Conservation (phyloP, 2,329 filamentous ascomycete species). For the Beauveria medogensis region DNA sequence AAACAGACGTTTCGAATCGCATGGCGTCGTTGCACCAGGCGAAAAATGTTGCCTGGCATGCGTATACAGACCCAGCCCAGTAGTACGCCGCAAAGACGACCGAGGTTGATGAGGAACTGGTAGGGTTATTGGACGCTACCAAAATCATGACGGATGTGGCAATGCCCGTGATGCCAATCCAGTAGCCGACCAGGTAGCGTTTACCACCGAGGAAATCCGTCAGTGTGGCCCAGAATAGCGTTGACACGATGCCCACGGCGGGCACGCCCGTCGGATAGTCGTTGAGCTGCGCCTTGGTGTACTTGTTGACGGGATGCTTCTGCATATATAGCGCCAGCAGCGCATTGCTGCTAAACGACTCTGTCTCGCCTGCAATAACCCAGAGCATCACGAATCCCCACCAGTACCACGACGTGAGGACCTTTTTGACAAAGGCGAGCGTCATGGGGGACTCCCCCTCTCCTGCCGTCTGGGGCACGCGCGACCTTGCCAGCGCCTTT, state of each 20-base stretch:
- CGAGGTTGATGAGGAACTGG: slow-evolving; percentile 33
- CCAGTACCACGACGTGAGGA: slow-evolving; percentile 54
- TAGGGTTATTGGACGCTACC: slow-evolving; percentile 35
- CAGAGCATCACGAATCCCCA: slow-evolving; percentile 60
- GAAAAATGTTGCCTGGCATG: slow-evolving; percentile 67
- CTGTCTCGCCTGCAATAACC: slow-evolving; percentile 63
- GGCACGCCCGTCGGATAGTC: slow-evolving; percentile 50
- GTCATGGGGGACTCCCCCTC: slow-evolving; percentile 37
- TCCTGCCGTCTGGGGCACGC: slow-evolving; percentile 27
- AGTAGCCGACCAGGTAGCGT: slow-evolving; percentile 58
- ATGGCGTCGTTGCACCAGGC: slow-evolving; percentile 69
- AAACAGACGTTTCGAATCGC: slow-evolving; percentile 53
- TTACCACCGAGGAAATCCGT: slow-evolving; percentile 58
- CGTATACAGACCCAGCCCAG: slow-evolving; percentile 62
- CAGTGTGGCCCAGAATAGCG: slow-evolving; percentile 60
- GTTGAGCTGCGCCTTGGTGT: slow-evolving; percentile 42
- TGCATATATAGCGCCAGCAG: slow-evolving; percentile 46
- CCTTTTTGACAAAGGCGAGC: slow-evolving; percentile 42
- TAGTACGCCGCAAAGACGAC: slow-evolving; percentile 60
- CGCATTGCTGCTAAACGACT: slow-evolving; percentile 60
- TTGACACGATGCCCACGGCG: slow-evolving; percentile 49
- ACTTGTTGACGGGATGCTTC: slow-evolving; percentile 34
- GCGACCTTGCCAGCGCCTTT: slow-evolving; percentile 32
- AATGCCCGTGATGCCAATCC: slow-evolving; percentile 57
- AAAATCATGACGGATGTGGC: slow-evolving; percentile 56